Conservation (phyloP, 2,329 filamentous ascomycete genomes). For the Penicillium frequentans region DNA sequence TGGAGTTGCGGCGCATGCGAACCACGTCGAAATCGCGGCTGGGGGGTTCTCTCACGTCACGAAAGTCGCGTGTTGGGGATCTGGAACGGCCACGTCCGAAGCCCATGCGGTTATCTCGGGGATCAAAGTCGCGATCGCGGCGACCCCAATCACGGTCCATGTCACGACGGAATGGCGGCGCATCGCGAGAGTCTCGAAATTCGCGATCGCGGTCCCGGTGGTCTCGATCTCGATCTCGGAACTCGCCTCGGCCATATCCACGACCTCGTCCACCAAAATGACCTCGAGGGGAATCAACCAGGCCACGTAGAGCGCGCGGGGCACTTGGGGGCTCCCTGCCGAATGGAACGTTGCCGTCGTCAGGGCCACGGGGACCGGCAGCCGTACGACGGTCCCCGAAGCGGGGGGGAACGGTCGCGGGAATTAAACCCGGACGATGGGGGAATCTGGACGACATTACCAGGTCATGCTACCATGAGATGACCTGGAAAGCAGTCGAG, state of each 20-base stretch:
- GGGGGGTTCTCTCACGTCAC: conserved; percentile 37
- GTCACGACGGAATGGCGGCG: conserved; percentile 41
- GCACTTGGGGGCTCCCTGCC: conserved; percentile 75
- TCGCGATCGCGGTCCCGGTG: conserved; percentile 50
- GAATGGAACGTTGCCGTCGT: conserved; percentile 58
- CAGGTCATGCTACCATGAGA: conserved; percentile 37
- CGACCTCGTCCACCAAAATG: conserved; percentile 43
- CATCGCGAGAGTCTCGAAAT: conserved; percentile 43
- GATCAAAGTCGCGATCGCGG: conserved; percentile 49
- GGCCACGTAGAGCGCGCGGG: conserved; percentile 76
- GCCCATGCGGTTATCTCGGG: conserved; percentile 43
- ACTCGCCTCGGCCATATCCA: conserved; percentile 42
- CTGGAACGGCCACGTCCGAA: conserved; percentile 48
- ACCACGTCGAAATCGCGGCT: conserved; percentile 40
- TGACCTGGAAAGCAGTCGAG: conserved; percentile 11
- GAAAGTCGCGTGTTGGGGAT: conserved; percentile 44
- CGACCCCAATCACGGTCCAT: conserved; percentile 48
- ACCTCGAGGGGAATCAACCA: conserved; percentile 68
- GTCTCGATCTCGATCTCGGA: conserved; percentile 59
- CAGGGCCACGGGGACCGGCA: conserved; percentile 50
- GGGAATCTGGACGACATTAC: conserved; percentile 61
- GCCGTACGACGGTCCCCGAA: conserved; percentile 70
- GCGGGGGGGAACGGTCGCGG: conserved; percentile 69
- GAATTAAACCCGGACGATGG: conserved; percentile 62
- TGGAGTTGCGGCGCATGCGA: conserved; percentile 45